These are phyloP conservation scores for Globisporangium acanthophoron DNA, from an alignment of 352 stramenopile genomes.

Conservation along the genomic window DNA sequence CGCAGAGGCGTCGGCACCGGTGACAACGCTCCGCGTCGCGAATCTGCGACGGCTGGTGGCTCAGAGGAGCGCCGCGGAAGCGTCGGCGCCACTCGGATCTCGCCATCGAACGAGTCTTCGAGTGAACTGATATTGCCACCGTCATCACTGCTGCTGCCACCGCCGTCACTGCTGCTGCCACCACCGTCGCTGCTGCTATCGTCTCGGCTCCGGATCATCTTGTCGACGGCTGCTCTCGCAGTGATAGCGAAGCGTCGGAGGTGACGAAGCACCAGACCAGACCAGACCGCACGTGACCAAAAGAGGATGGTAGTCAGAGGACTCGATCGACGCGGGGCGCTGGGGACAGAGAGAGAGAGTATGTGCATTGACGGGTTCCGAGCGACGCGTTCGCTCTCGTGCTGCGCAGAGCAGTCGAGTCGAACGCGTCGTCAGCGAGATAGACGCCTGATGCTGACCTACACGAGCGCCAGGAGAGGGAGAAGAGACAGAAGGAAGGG, in stretches of 20 bases:
- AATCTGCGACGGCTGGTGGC: not conserved
- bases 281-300: no score
- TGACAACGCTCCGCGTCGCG: not conserved
- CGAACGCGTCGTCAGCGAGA: not conserved
- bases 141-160: not conserved
- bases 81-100: slow-evolving; percentile 4
- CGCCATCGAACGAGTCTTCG: slow-evolving; percentile 5
- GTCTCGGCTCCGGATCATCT: not conserved
- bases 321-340: no score
- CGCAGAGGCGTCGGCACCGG: not conserved
- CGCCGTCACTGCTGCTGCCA: not conserved
- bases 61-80: not conserved
- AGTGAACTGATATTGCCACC: slow-evolving; percentile 8
- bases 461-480: not conserved
- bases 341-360: not conserved
- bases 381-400: no score
- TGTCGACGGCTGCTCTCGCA: no score
- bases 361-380: not conserved
- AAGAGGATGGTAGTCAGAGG: no score
- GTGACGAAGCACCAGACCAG: no score
- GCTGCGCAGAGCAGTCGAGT: no score
- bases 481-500: not conserved
- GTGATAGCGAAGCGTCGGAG: not conserved
- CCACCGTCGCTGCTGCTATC: not conserved
- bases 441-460: not conserved